A percentile compares a stretch with the other conserved stretches of the same genome.
Conservation (phyloP, 1,284 basidiomycete genomes). For the Naganishia cerealis region DNA sequence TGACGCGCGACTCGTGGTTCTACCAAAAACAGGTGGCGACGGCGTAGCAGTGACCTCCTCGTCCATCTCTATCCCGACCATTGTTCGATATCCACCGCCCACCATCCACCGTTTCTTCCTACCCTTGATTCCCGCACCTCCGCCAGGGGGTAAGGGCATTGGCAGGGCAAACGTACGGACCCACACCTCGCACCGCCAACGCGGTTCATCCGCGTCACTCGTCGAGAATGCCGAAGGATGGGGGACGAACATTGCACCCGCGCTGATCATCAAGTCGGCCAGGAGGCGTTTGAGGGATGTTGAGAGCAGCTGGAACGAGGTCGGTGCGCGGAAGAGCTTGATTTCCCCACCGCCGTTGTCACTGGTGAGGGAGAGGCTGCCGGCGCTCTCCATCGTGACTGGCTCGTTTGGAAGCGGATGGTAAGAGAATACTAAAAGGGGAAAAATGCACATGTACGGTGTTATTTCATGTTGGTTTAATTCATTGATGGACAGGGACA, state of each 20-base stretch:
- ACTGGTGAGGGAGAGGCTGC: too few species aligned
- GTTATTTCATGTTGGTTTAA: too few species aligned
- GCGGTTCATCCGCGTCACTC: conserved; percentile 2
- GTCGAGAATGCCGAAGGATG: conserved; percentile 1
- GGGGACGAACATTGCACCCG: neutral
- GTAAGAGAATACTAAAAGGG: conserved; percentile 13
- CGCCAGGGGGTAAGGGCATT: neutral
- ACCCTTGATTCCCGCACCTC: neutral
- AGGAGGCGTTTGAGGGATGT: conserved; percentile 22
- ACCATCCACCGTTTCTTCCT: conserved; percentile 6
- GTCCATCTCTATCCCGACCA: conserved; percentile 22
- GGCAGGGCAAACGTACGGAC: conserved; percentile 17
- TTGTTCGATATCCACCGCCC: conserved; percentile 21
- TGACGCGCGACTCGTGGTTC: neutral
- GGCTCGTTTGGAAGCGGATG: neutral
- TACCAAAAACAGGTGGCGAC: neutral
- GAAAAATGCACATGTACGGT: neutral
- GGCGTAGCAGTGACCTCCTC: neutral
- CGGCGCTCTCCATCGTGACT: neutral
- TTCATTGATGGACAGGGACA: too few species aligned
- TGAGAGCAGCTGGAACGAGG: conserved; percentile 14
- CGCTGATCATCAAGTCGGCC: conserved; percentile 23
- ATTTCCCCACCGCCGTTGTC: neutral
- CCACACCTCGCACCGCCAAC: conserved; percentile 15
- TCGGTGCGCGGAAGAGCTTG: conserved; percentile 7